Base-by-base conservation (phyloP, 1,284 basidiomycete species). In the Stygiomarasmius scandens region DNA sequence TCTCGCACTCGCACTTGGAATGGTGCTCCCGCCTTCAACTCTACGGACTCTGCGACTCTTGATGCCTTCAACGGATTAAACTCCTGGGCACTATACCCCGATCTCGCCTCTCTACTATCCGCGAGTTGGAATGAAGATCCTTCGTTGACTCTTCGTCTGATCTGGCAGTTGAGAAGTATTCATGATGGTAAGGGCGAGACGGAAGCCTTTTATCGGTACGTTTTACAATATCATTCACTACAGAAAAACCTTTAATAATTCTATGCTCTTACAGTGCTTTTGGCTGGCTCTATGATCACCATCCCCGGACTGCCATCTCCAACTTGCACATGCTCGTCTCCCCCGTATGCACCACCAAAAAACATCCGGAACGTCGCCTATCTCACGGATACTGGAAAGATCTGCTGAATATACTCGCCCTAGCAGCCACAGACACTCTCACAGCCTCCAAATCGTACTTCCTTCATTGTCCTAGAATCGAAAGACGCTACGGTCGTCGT, bases 321-420 rank as follows among this genome's bases (percentile, higher is more conserved):
- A 89, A 88, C 61, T 76, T 87, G 6, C 73, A 66, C 20, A 70
- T 71, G 54, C 73, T 86, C 19, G 78, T 85, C 47, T 69, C 77
- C 10, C 82, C 79, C 0, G 72, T 80, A 16, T 84, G 82, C 63
- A 60, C 64, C 34, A 61, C 65, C n/a, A 67, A 69, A 54, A 67
- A 65, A 52, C 4, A 65, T 27, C 62, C 66, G 34, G 67, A 73
- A 24, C 60, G 67, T 11, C 56, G 58, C 9, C 64, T 67, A 6
- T 61, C 81, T 2, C 85, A 88, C 56, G 87, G 86, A 0, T 88
- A 84, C 63, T 88, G 84, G 83, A 89, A 88, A 67, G 86, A 88
- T 60, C 73, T 88, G 22, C 76, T 87, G 47, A 86, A 87, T 54
- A 81, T 89, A 52, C 70, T 88, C 11, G 76, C 78, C 3, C 73